phyloP scores from a whole-genome alignment of 345 rosid genomes.

The Punica granatum region DNA sequence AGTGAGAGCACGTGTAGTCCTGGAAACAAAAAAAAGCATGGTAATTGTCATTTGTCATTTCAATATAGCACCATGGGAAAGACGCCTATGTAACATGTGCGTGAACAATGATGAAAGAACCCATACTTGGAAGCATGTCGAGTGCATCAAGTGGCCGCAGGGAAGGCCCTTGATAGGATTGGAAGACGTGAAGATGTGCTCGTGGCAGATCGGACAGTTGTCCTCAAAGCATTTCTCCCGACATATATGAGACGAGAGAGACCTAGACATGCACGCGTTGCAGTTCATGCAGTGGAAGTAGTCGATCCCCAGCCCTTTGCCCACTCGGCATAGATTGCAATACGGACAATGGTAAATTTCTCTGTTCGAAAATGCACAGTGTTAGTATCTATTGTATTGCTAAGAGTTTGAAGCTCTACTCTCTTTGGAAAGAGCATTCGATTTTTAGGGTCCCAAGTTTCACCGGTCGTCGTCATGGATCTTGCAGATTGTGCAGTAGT shows the following conservation, averaged over 20 bases:
- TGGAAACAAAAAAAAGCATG: conserved; percentile 25
- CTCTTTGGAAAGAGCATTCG: neutral
- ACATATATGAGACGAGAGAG: conserved; percentile 48
- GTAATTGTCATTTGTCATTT: conserved; percentile 1
- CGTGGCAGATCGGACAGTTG: conserved; percentile 81
- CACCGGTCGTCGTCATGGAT: conserved; percentile 72
- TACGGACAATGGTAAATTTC: conserved; percentile 85
- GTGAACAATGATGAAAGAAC: neutral
- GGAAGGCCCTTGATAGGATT: conserved; percentile 66
- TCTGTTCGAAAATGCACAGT: conserved; percentile 30
- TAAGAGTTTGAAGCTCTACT: neutral
- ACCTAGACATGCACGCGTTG: conserved; percentile 72
- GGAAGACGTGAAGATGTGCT: conserved; percentile 61
- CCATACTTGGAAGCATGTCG: conserved; percentile 67
- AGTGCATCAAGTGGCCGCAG: conserved; percentile 90
- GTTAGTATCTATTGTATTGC: neutral
- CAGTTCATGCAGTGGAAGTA: conserved; percentile 89
- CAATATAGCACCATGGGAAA: neutral
- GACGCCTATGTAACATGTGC: neutral
- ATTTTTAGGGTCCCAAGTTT: neutral
- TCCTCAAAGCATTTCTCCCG: conserved; percentile 68
- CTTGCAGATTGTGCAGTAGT: conserved; percentile 76
- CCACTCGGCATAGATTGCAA: conserved; percentile 80
- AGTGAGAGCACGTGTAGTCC: conserved; percentile 71
- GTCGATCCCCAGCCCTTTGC: conserved; percentile 75